Evolutionary conservation across 345 rosid species (phyloP).

Genomic region (Trapa incisa): DNA sequence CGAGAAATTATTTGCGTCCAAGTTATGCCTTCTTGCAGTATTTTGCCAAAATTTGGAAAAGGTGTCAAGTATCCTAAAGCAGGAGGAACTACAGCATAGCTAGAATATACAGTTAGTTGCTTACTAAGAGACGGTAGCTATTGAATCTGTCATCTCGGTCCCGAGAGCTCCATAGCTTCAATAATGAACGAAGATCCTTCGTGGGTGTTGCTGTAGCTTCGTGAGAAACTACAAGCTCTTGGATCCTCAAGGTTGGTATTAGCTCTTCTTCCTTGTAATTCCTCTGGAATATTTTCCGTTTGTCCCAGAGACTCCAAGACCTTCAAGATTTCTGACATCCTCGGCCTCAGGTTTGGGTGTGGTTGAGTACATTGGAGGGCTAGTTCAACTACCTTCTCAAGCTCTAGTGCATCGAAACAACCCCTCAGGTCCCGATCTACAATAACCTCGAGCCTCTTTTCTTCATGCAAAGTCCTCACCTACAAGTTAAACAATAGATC

Average conservation of each 20-base stretch:
- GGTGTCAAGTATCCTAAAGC: background rate
- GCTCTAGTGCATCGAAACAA: conserved; percentile 45
- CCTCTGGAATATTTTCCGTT: conserved; percentile 17
- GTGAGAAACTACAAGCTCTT: conserved; percentile 40
- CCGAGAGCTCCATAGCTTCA: conserved; percentile 94
- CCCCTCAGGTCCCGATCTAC: conserved; percentile 74
- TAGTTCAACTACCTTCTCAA: conserved; percentile 58
- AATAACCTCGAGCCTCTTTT: conserved; percentile 50
- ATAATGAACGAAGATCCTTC: conserved; percentile 75
- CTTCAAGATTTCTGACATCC: conserved; percentile 67
- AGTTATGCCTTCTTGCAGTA: background rate
- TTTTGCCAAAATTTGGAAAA: background rate
- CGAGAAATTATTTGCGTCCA: background rate
- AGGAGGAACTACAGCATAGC: background rate
- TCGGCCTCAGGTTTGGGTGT: conserved; percentile 58
- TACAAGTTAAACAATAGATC: conserved; percentile 14
- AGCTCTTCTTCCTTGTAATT: conserved; percentile 21
- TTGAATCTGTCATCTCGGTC: conserved; percentile 49
- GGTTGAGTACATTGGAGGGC: conserved; percentile 71
- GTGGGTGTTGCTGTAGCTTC: conserved; percentile 39
- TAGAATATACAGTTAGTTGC: conserved; percentile 16
- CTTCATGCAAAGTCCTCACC: conserved; percentile 71
- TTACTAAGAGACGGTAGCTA: background rate
- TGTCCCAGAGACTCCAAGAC: conserved; percentile 47
- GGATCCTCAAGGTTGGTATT: conserved; percentile 19